These are phyloP conservation scores for Rhododendron molle DNA, from an alignment of 148 eudicot species.

Conservation along the genomic window DNA sequence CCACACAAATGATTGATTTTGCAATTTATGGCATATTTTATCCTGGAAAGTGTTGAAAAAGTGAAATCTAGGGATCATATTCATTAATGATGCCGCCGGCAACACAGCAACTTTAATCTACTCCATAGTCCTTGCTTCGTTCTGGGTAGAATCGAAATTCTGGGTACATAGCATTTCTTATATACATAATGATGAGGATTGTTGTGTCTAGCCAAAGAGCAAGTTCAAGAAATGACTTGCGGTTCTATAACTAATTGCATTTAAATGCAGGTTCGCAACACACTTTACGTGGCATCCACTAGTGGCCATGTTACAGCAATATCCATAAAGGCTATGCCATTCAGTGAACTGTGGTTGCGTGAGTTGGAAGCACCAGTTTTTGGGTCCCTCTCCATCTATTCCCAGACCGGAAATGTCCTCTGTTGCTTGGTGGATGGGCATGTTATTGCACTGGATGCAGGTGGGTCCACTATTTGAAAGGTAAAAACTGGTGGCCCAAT, in stretches of 20 bases:
- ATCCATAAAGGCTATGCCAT: conserved; percentile 42
- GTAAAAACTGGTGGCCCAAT: conserved; percentile 70
- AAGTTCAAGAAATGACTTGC: not conserved
- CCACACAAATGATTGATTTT: not conserved
- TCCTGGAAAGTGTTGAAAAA: not conserved
- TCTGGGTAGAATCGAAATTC: not conserved
- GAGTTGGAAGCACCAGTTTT: conserved; percentile 76
- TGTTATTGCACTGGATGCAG: conserved; percentile 47
- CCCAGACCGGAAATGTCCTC: conserved; percentile 46
- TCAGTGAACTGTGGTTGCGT: conserved; percentile 52
- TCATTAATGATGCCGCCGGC: not conserved
- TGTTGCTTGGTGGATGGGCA: conserved; percentile 79
- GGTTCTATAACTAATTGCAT: not conserved
- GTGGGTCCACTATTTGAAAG: conserved; percentile 64
- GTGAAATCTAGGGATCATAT: not conserved
- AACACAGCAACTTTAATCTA: not conserved
- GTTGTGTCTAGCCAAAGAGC: not conserved
- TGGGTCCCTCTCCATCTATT: conserved; percentile 64
- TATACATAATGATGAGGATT: not conserved
- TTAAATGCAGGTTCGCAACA: conserved; percentile 30
- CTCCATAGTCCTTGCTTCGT: not conserved
- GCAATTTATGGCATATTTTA: not conserved
- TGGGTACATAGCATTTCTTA: not conserved
- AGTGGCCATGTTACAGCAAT: conserved; percentile 75
- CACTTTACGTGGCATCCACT: conserved; percentile 70